Percentiles rank a stretch among this genome's conserved stretches.
phyloP scores from a whole-genome alignment of 257 asterid species.

The Solanum infundibuliforme region DNA sequence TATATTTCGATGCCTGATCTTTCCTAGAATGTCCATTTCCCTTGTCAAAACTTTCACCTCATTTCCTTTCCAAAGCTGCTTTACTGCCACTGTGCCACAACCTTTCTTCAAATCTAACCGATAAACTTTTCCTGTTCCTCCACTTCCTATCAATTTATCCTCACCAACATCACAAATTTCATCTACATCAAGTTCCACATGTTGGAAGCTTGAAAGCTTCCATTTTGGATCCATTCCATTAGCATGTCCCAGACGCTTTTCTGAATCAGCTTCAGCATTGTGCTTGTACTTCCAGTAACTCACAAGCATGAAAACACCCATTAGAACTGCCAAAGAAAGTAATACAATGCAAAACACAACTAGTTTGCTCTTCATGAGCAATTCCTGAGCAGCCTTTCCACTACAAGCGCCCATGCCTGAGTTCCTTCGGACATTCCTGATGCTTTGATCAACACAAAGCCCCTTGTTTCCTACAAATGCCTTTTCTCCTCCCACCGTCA shows the following conservation, averaged over 20 bases:
- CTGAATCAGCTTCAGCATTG: background rate
- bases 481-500: background rate
- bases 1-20: background rate
- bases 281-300: background rate
- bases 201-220: background rate
- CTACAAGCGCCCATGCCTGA: background rate
- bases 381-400: background rate
- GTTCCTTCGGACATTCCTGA: background rate
- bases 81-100: background rate
- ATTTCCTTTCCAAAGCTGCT: background rate
- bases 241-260: background rate
- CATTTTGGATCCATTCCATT: background rate
- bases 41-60: background rate
- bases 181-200: background rate
- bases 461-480: slow-evolving; percentile 11
- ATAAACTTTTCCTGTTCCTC: background rate
- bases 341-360: background rate
- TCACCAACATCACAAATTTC: background rate
- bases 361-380: background rate
- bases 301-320: background rate
- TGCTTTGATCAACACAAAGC: slow-evolving; percentile 6
- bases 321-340: background rate
- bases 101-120: background rate
- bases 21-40: background rate
- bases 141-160: background rate